Conservation (phyloP, 805 yeast species). For the Barnettozyma sucrosica region DNA sequence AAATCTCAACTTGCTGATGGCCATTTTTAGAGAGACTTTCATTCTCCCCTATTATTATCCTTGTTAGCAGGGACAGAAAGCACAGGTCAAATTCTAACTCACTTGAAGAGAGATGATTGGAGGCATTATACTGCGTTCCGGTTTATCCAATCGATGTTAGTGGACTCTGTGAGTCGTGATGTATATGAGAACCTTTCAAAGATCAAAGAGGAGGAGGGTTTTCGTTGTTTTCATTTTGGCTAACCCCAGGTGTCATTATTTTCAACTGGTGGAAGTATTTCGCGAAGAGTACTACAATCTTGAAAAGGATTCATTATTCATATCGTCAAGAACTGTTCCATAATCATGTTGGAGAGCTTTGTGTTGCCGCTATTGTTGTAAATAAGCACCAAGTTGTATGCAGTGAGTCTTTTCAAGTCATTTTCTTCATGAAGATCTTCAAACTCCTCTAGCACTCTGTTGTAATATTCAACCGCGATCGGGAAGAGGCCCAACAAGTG, state of each 20-base stretch:
- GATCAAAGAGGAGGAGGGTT: too few relatives aligned
- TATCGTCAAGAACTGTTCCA: conserved; percentile 53
- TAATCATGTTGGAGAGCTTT: conserved; percentile 52
- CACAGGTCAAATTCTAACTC: conserved; percentile 3
- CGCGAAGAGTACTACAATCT: not conserved
- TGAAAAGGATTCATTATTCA: not conserved
- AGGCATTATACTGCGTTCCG: conserved; percentile 17
- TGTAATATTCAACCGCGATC: conserved; percentile 69
- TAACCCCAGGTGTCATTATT: too few relatives aligned
- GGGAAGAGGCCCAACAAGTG: conserved; percentile 76
- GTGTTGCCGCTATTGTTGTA: conserved; percentile 74
- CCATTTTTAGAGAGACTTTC: conserved; percentile 45
- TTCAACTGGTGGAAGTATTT: not conserved
- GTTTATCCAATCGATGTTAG: not conserved
- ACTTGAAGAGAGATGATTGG: conserved; percentile 27
- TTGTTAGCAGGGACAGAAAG: not conserved
- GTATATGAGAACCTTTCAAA: too few relatives aligned
- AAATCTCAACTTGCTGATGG: conserved; percentile 61
- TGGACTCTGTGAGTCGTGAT: too few relatives aligned
- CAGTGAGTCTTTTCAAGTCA: conserved; percentile 71
- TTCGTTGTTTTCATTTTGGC: too few relatives aligned
- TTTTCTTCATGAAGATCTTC: conserved; percentile 42
- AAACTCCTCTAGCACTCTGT: conserved; percentile 43
- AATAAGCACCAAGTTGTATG: conserved; percentile 74
- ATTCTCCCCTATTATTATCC: conserved; percentile 22